Percentiles rank a stretch among this genome's conserved stretches.
These are phyloP conservation scores for Deinandra increscens DNA, from an alignment of 129 eudicot species.

Conservation along the genomic window DNA sequence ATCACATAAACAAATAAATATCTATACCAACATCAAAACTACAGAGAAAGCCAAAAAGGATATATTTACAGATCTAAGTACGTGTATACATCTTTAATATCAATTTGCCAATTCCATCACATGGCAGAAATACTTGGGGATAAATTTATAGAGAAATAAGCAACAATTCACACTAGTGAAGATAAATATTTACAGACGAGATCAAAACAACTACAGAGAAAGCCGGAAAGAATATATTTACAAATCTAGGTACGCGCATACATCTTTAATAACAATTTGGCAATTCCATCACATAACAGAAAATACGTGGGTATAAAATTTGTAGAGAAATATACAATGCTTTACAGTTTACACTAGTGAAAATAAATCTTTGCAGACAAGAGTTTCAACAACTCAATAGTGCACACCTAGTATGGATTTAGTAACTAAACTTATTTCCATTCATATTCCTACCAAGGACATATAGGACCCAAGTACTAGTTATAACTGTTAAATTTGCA, in stretches of 20 bases:
- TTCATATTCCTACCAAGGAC: neutral
- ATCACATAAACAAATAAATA: slow-evolving; percentile 13
- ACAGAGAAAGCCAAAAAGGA: neutral
- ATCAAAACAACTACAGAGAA: too few relatives aligned
- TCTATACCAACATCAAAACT: slow-evolving; percentile 12
- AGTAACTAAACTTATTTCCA: neutral
- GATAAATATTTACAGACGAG: slow-evolving; percentile 9
- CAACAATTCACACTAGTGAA: slow-evolving; percentile 9
- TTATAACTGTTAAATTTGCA: neutral
- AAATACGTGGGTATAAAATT: too few relatives aligned
- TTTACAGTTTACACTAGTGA: too few relatives aligned
- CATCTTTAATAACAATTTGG: too few relatives aligned
- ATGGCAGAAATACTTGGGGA: neutral
- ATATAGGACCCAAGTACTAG: neutral
- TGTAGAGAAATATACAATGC: too few relatives aligned
- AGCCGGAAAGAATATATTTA: too few relatives aligned
- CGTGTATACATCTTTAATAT: neutral
- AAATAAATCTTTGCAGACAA: slow-evolving; percentile 11
- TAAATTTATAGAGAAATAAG: neutral
- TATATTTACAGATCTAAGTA: neutral
- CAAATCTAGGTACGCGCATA: too few relatives aligned
- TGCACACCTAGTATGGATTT: slow-evolving; percentile 13
- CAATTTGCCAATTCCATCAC: slow-evolving; percentile 19
- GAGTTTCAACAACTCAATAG: slow-evolving; percentile 1
- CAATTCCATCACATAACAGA: too few relatives aligned